phyloP scores from a whole-genome alignment of 2,329 filamentous ascomycete species.

The Coleophoma eucalyptorum region DNA sequence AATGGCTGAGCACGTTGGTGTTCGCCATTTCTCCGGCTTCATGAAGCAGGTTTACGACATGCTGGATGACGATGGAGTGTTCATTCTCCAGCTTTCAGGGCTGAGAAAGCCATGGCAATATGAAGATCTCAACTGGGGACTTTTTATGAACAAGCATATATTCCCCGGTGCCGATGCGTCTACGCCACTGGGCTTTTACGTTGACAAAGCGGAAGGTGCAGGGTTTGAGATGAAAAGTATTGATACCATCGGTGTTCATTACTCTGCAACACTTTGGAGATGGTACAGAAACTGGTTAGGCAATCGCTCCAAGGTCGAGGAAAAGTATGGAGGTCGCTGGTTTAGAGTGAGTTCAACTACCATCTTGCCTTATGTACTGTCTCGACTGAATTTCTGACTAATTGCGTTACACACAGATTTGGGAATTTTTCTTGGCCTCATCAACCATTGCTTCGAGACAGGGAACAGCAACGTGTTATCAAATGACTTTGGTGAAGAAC shows the following conservation, averaged over 20 bases:
- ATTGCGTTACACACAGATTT: slow-evolving; percentile 53
- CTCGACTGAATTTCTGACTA: not conserved
- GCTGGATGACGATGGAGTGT: slow-evolving; percentile 68
- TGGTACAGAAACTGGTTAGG: slow-evolving; percentile 74
- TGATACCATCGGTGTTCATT: slow-evolving; percentile 39
- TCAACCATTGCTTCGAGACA: slow-evolving; percentile 82
- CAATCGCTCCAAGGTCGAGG: slow-evolving; percentile 65
- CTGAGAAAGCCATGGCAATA: slow-evolving; percentile 69
- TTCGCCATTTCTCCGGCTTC: slow-evolving; percentile 61
- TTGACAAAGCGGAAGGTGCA: slow-evolving; percentile 61
- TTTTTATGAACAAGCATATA: slow-evolving; percentile 76
- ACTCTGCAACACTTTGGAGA: slow-evolving; percentile 66
- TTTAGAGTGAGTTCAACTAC: slow-evolving; percentile 60
- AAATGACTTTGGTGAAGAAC: slow-evolving; percentile 86
- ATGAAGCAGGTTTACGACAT: slow-evolving; percentile 63
- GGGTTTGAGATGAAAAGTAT: slow-evolving; percentile 63
- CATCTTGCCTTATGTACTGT: not conserved
- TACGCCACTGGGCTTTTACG: slow-evolving; percentile 64
- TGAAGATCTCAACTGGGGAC: slow-evolving; percentile 68
- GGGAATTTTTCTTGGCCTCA: slow-evolving; percentile 87
- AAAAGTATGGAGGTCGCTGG: slow-evolving; percentile 67
- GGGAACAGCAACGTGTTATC: slow-evolving; percentile 80
- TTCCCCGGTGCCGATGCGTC: slow-evolving; percentile 70
- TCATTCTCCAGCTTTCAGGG: slow-evolving; percentile 69
- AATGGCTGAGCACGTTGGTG: slow-evolving; percentile 72